A percentile compares a stretch with the other conserved stretches of the same genome.
These are phyloP conservation scores for Cryphonectria naterciae DNA, from an alignment of 2,329 filamentous ascomycete species.

Conservation along the genomic window DNA sequence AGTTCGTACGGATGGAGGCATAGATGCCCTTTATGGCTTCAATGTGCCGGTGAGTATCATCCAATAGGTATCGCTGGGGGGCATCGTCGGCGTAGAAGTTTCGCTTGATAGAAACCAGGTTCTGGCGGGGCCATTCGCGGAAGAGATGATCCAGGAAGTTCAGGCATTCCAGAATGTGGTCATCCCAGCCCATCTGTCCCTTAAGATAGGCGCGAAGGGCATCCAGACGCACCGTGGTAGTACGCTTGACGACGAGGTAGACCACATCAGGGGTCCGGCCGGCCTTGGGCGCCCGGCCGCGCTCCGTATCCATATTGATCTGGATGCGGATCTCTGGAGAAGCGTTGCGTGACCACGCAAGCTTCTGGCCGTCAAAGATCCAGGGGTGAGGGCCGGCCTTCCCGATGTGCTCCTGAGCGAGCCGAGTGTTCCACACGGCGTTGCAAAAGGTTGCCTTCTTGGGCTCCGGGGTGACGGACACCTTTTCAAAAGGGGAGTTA, in stretches of 20 bases:
- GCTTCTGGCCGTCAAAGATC: slow-evolving; percentile 81
- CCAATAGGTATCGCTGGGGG: slow-evolving; percentile 58
- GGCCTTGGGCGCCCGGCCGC: slow-evolving; percentile 38
- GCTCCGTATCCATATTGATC: slow-evolving; percentile 75
- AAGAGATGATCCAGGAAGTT: slow-evolving; percentile 89
- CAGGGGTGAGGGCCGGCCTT: slow-evolving; percentile 49
- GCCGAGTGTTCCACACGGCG: slow-evolving; percentile 74
- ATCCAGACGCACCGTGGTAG: slow-evolving; percentile 70
- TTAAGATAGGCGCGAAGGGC: slow-evolving; percentile 69
- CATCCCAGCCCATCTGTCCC: slow-evolving; percentile 63
- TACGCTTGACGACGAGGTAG: slow-evolving; percentile 64
- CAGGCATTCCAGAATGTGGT: slow-evolving; percentile 74
- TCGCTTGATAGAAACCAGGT: slow-evolving; percentile 74
- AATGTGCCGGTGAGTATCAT: slow-evolving; percentile 48
- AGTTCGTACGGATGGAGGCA: slow-evolving; percentile 77
- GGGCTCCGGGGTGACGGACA: slow-evolving; percentile 65
- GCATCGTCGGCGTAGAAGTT: slow-evolving; percentile 71
- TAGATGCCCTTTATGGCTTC: slow-evolving; percentile 90
- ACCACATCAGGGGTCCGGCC: slow-evolving; percentile 53
- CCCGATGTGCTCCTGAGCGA: slow-evolving; percentile 58
- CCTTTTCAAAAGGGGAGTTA: slow-evolving; percentile 46
- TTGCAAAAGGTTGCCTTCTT: slow-evolving; percentile 67
- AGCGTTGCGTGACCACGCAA: slow-evolving; percentile 71
- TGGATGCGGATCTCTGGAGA: slow-evolving; percentile 53
- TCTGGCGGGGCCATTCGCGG: slow-evolving; percentile 73